phyloP scores from a whole-genome alignment of 1,284 basidiomycete species.

The Coniferiporia weirii region DNA sequence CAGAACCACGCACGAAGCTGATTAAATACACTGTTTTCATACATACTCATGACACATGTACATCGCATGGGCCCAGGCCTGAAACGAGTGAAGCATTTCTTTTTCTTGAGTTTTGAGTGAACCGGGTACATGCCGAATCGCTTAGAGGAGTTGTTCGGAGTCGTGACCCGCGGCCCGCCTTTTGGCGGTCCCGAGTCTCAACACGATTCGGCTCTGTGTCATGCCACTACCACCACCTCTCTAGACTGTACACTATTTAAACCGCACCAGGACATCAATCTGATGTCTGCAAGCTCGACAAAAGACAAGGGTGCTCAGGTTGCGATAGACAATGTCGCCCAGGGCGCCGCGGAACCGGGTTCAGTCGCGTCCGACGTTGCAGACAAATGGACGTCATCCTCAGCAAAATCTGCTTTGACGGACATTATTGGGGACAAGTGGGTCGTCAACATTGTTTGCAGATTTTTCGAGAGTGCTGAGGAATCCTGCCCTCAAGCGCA shows the following conservation, averaged over 20 bases:
- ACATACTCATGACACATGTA: constrained; percentile 9
- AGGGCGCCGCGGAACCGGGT: background rate
- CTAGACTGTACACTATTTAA: no score
- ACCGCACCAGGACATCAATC: background rate
- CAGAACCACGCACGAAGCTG: background rate
- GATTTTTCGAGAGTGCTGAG: constrained; percentile 8
- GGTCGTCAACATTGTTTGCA: constrained; percentile 24
- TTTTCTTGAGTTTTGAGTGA: background rate
- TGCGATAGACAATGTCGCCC: background rate
- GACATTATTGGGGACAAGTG: constrained; percentile 47
- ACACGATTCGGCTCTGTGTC: no score
- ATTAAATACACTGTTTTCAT: constrained; percentile 6
- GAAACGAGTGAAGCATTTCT: background rate
- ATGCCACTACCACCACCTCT: no score
- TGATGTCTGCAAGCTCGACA: background rate
- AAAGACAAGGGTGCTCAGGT: background rate
- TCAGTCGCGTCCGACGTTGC: background rate
- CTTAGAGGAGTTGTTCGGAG: no score
- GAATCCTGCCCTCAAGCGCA: constrained; percentile 38
- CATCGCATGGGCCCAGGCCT: background rate
- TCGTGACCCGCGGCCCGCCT: no score
- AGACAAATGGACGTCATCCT: background rate
- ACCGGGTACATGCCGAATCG: no score
- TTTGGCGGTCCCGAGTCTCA: no score
- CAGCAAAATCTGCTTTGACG: constrained; percentile 6